These are phyloP conservation scores for Pichia sp. DNA, from an alignment of 1,139 yeast species.

Conservation along the genomic window DNA sequence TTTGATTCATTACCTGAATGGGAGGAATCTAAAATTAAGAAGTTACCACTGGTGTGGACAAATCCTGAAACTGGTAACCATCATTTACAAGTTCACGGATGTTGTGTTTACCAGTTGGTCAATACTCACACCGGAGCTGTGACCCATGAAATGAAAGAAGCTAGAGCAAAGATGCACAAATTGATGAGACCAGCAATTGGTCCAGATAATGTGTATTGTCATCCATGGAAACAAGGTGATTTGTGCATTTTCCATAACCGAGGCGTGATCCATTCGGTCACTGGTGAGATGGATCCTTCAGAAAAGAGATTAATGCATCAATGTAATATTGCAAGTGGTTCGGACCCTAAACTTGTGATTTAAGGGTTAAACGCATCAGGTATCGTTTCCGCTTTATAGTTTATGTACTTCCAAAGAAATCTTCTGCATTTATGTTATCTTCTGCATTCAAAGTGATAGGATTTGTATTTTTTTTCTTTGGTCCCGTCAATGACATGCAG, in stretches of 20 bases:
- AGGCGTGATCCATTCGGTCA: conserved; percentile 86
- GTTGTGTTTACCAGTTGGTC: conserved; percentile 64
- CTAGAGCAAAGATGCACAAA: conserved; percentile 59
- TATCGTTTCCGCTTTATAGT: conserved; percentile 6
- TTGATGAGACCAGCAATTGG: conserved; percentile 82
- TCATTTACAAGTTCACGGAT: conserved; percentile 80
- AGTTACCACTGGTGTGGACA: conserved; percentile 83
- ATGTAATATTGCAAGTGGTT: conserved; percentile 80
- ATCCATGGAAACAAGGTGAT: conserved; percentile 77
- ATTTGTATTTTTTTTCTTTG: neutral
- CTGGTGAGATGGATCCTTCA: conserved; percentile 74
- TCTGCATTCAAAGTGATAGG: neutral
- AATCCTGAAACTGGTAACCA: conserved; percentile 81
- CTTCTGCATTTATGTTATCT: neutral
- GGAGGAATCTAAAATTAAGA: conserved; percentile 70
- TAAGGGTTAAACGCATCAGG: conserved; percentile 4
- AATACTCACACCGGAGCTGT: conserved; percentile 49
- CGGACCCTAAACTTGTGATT: conserved; percentile 40
- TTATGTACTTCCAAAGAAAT: neutral
- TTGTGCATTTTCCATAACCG: conserved; percentile 77
- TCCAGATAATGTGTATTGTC: conserved; percentile 67
- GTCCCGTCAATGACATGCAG: neutral
- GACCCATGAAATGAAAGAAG: conserved; percentile 53
- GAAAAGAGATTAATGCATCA: conserved; percentile 86
- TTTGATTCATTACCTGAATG: conserved; percentile 67